Evolutionary conservation across 2,329 filamentous ascomycete species (phyloP).

Genomic region (Beauveria sp.): DNA sequence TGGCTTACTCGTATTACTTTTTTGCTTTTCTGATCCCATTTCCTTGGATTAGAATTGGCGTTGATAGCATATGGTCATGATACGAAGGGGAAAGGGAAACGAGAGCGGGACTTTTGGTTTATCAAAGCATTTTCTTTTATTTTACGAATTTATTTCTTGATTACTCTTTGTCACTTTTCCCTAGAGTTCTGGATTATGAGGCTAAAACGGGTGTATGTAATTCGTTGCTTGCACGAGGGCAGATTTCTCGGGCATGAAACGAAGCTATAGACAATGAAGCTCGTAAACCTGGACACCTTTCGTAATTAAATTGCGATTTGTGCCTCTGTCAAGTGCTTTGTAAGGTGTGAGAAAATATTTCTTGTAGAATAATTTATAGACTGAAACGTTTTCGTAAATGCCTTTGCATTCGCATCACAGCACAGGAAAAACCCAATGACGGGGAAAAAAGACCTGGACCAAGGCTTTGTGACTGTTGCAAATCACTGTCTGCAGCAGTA

Average conservation of each 20-base stretch:
- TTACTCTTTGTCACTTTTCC: neutral
- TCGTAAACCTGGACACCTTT: too few species aligned
- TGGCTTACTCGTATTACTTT: neutral
- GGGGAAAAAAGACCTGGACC: too few species aligned
- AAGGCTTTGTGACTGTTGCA: too few species aligned
- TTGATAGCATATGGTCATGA: neutral
- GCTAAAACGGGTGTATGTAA: neutral
- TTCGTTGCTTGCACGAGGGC: too few species aligned
- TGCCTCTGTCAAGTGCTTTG: too few species aligned
- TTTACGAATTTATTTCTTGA: neutral
- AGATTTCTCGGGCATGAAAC: neutral
- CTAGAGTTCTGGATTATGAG: neutral
- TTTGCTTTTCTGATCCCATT: neutral
- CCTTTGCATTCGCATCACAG: too few species aligned
- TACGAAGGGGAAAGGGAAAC: neutral
- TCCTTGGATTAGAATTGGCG: neutral
- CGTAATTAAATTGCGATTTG: too few species aligned
- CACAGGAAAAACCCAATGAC: too few species aligned
- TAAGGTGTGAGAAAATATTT: too few species aligned
- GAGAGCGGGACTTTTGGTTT: neutral
- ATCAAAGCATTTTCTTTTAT: neutral
- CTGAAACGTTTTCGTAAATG: too few species aligned
- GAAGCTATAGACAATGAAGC: neutral
- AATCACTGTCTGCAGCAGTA: too few species aligned
- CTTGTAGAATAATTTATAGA: too few species aligned